Percentiles rank a stretch among this genome's conserved stretches.
Evolutionary conservation across 352 stramenopile genomes (phyloP).

Genomic region (Phytopythium chamaehyphon): DNA sequence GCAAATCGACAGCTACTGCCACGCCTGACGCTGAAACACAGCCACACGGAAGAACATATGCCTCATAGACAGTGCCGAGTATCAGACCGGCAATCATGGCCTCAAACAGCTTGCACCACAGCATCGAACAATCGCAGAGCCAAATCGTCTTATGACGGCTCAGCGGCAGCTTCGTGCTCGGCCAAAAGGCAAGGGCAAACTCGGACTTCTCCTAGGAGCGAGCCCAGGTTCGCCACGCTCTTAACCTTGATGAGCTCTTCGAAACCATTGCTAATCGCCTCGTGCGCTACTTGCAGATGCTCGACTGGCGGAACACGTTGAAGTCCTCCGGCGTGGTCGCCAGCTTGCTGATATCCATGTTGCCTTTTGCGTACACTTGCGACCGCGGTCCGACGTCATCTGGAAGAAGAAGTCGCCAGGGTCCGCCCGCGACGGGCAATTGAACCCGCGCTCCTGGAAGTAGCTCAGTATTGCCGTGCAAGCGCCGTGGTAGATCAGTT

Average conservation of each 20-base stretch:
- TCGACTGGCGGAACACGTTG: conserved; percentile 41
- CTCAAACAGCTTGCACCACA: conserved; percentile 46
- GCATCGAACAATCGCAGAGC: conserved; percentile 34
- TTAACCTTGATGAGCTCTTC: conserved; percentile 37
- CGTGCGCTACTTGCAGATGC: conserved; percentile 41
- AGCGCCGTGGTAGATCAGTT: conserved; percentile 93
- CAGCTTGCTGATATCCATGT: conserved; percentile 19
- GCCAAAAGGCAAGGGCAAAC: conserved; percentile 29
- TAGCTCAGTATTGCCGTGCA: conserved; percentile 56
- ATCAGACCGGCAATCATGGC: conserved; percentile 56
- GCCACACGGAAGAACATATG: conserved; percentile 66
- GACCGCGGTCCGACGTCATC: conserved; percentile 40
- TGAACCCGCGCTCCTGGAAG: conserved; percentile 64
- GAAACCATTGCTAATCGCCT: conserved; percentile 24
- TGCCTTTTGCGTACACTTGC: conserved; percentile 32
- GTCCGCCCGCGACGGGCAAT: conserved; percentile 40
- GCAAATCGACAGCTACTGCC: conserved; percentile 67
- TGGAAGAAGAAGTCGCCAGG: conserved; percentile 55
- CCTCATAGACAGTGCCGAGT: conserved; percentile 55
- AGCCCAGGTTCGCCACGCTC: conserved; percentile 25
- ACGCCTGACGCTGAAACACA: conserved; percentile 68
- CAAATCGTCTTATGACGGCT: conserved; percentile 50
- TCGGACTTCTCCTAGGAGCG: conserved; percentile 33
- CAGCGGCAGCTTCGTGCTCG: conserved; percentile 31
- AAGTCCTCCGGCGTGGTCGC: conserved; percentile 33